Percentiles rank a stretch among this genome's conserved stretches.
These are phyloP conservation scores for Chytridiales sp. DNA, from an alignment of 371 early-diverging fungal genomes.

Conservation along the genomic window DNA sequence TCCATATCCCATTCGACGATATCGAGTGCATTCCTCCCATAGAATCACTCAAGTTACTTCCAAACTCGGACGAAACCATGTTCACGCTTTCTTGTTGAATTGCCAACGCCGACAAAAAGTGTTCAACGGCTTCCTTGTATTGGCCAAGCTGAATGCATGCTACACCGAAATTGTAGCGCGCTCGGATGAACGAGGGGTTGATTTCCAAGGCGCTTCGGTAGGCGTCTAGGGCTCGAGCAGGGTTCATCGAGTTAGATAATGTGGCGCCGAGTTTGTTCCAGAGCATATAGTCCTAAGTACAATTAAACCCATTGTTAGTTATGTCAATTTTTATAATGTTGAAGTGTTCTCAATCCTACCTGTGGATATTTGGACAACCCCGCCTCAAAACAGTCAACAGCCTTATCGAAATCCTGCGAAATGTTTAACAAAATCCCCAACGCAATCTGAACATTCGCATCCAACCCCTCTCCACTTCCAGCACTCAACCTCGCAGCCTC, in stretches of 20 bases:
- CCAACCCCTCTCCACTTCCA: slow-evolving; percentile 63
- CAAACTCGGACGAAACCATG: slow-evolving; percentile 11
- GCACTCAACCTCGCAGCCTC: slow-evolving; percentile 73
- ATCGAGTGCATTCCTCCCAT: slow-evolving; percentile 34
- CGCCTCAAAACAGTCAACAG: slow-evolving; percentile 94
- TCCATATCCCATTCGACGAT: slow-evolving; percentile 76
- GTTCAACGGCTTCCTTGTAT: slow-evolving; percentile 88
- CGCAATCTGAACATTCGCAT: slow-evolving; percentile 83
- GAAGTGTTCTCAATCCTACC: slow-evolving; percentile 54
- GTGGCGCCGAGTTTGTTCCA: slow-evolving; percentile 97
- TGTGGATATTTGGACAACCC: slow-evolving; percentile 83
- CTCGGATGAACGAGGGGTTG: slow-evolving; percentile 92
- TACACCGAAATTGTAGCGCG: slow-evolving; percentile 91
- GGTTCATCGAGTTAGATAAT: slow-evolving; percentile 80
- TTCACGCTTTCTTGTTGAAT: slow-evolving; percentile 63
- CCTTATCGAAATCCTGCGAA: slow-evolving; percentile 86
- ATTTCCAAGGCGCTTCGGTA: slow-evolving; percentile 90
- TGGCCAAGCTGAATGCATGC: slow-evolving; percentile 87
- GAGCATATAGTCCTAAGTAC: slow-evolving; percentile 76
- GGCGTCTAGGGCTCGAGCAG: slow-evolving; percentile 82
- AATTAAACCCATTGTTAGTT: background rate
- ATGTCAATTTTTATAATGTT: too few species aligned
- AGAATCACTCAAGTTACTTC: slow-evolving; percentile 24
- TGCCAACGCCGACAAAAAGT: slow-evolving; percentile 80
- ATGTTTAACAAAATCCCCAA: slow-evolving; percentile 92